A percentile compares a stretch with the other conserved stretches of the same genome.
phyloP scores from a whole-genome alignment of 768 basidiomycete species.

The Dacryopinax primogenitus region DNA sequence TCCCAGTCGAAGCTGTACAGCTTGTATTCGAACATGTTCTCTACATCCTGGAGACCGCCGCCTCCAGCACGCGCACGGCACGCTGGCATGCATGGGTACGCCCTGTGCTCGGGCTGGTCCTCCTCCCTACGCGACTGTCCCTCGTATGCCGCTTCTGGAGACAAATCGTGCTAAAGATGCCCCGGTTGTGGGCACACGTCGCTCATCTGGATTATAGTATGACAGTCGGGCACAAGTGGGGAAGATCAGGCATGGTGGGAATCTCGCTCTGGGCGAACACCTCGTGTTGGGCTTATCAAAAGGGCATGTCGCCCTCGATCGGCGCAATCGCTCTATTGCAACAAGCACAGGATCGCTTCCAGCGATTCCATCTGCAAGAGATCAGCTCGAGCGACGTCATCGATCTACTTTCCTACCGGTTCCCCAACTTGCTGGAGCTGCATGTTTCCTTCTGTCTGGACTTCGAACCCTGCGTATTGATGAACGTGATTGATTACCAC shows the following conservation, averaged over 20 bases:
- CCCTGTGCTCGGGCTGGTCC: background rate
- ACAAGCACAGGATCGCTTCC: background rate
- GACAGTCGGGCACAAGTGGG: background rate
- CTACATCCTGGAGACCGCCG: background rate
- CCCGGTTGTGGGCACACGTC: background rate
- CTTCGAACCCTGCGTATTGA: background rate
- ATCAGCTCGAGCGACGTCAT: background rate
- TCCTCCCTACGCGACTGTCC: background rate
- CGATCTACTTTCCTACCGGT: background rate
- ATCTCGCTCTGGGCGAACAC: background rate
- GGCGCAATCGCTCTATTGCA: background rate
- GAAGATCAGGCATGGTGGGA: background rate
- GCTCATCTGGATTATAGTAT: background rate
- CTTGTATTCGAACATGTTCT: background rate
- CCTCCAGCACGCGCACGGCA: background rate
- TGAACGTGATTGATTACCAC: background rate
- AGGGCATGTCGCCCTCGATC: background rate
- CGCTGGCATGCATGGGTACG: background rate
- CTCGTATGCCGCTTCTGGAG: background rate
- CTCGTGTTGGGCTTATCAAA: background rate
- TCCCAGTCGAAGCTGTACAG: background rate
- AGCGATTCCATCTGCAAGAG: background rate
- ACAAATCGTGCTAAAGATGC: background rate
- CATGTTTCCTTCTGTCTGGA: background rate
- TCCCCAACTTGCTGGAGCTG: background rate